Evolutionary conservation across 208 protist species (phyloP).

Genomic region (Trypanosoma melophagium): DNA sequence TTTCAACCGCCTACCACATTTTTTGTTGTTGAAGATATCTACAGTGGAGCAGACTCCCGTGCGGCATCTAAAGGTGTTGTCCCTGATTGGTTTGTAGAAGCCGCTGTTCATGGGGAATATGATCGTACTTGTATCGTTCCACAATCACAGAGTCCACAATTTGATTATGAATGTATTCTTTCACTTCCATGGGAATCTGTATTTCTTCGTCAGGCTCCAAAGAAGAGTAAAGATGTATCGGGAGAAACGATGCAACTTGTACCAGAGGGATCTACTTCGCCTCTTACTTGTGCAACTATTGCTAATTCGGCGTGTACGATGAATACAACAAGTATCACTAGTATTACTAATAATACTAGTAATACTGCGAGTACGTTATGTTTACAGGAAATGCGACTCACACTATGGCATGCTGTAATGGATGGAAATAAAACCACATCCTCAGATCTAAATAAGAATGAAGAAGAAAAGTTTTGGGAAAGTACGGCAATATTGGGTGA

Average conservation of each 20-base stretch:
- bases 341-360: no score
- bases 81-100: slow-evolving; percentile 67
- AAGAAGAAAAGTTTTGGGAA: slow-evolving; percentile 69
- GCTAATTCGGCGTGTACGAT: no score
- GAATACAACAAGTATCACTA: background rate
- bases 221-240: background rate
- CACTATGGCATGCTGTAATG: slow-evolving; percentile 45
- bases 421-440: slow-evolving; percentile 1
- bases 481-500: slow-evolving; percentile 62
- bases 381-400: slow-evolving; percentile 53
- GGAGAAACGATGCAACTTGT: background rate
- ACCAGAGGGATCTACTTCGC: no score
- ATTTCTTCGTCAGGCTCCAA: slow-evolving; percentile 26
- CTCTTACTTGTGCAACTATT: no score
- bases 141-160: slow-evolving; percentile 54
- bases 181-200: slow-evolving; percentile 50
- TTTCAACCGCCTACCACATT: slow-evolving; percentile 64
- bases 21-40: slow-evolving; percentile 80
- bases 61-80: slow-evolving; percentile 32
- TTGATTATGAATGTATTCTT: slow-evolving; percentile 68
- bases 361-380: slow-evolving; percentile 17
- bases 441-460: slow-evolving; percentile 2
- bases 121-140: slow-evolving; percentile 63
- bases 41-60: slow-evolving; percentile 35
- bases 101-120: slow-evolving; percentile 53